These are phyloP conservation scores for Fusarium aywerte DNA, from an alignment of 2,329 filamentous ascomycete genomes.

Conservation along the genomic window DNA sequence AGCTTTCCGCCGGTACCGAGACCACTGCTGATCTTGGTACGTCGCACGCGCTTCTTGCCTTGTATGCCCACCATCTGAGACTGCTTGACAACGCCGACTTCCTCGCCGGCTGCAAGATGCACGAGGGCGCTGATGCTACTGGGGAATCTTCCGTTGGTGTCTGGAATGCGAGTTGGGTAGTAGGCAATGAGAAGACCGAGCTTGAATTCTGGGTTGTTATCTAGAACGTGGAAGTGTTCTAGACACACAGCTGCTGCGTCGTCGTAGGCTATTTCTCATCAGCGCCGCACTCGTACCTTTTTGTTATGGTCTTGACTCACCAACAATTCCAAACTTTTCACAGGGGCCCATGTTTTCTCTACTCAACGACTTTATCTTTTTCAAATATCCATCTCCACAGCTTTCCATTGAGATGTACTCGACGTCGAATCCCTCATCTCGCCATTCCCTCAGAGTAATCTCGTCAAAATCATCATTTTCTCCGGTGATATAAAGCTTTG, in stretches of 20 bases:
- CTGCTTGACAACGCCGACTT: constrained; percentile 55
- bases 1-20: constrained; percentile 53
- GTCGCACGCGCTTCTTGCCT: constrained; percentile 54
- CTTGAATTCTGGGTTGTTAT: constrained; percentile 58
- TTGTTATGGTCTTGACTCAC: constrained; percentile 39
- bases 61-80: constrained; percentile 59
- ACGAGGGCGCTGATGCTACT: constrained; percentile 54
- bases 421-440: constrained; percentile 56
- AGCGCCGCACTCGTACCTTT: not conserved
- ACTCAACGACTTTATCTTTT: constrained; percentile 50
- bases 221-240: constrained; percentile 58
- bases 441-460: constrained; percentile 53
- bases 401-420: constrained; percentile 56
- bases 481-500: constrained; percentile 57
- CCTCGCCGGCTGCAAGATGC: constrained; percentile 53
- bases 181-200: constrained; percentile 58
- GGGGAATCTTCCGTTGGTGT: constrained; percentile 56
- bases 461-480: constrained; percentile 57
- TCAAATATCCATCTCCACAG: constrained; percentile 49
- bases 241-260: constrained; percentile 57
- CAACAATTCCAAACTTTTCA: constrained; percentile 57
- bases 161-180: constrained; percentile 58
- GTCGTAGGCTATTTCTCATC: constrained; percentile 52
- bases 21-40: constrained; percentile 51
- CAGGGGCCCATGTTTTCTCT: constrained; percentile 52